Base-by-base conservation (phyloP, 306 rosid species). In the Dicorynia guianensis region DNA sequence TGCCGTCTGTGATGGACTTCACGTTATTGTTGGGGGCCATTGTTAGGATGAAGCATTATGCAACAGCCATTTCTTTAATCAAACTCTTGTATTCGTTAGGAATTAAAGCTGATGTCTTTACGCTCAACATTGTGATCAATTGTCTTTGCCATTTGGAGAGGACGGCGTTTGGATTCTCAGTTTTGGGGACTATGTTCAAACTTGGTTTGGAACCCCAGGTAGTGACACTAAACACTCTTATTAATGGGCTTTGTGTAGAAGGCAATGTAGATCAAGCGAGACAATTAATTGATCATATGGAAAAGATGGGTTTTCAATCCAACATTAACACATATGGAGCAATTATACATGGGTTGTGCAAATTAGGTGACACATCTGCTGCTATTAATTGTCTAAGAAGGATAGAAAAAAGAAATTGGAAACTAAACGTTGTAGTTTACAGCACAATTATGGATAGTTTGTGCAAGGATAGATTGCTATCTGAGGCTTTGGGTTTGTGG, bases 1-100 rank as follows among this genome's bases (percentile, higher is more conserved):
- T 75, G 65, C 80, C 74, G n/a, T 30, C 57, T 1, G 19, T 54
- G 44, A 13, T 34, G 25, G 13, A 48, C 39, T 76, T 55, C 12
- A 55, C n/a, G 46, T 55, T 53, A 8, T 6, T 55, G 14, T 55
- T 76, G 48, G 12, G 47, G 3, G 19, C 11, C 11, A 33, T 76
- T 44, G 58, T 11, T 0, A 76, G 40, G 46, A 40, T 40, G 46
- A 40, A 7, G 46, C 46, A 40, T 40, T 40, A 40, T 40, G 9
- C 46, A 7, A 6, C 0, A 0, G 65, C 66, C 3, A 53, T 76
- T 46, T 54, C 49, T 4, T 44, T 54, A 0, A 14, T 25, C 43
- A 50, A 75, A 4, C 53, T n/a, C 3, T 52, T 64, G 57, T 36
- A 4, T 52, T 2, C 11, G n/a, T 8, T 10, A 6, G 64, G 72